Evolutionary conservation across 495 filamentous ascomycete species (phyloP).

Genomic region (Acidomyces sp.): DNA sequence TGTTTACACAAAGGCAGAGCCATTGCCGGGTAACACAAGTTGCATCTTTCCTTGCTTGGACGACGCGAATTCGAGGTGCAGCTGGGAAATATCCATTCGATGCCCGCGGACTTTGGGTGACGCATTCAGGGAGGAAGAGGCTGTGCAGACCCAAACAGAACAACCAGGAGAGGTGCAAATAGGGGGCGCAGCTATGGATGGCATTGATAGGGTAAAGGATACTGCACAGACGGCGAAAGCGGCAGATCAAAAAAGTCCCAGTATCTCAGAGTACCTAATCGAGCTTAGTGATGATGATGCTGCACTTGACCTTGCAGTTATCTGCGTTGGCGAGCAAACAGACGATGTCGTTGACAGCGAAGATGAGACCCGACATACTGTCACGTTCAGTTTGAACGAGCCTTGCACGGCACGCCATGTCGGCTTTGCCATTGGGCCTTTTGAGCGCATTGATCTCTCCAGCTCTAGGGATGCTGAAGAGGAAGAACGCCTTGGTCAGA

Average conservation of each 20-base stretch:
- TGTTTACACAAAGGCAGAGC: slow-evolving; percentile 71
- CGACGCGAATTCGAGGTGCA: slow-evolving; percentile 60
- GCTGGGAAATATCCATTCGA: slow-evolving; percentile 78
- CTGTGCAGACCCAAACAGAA: slow-evolving; percentile 6
- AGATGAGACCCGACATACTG: slow-evolving; percentile 66
- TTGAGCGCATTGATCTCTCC: slow-evolving; percentile 80
- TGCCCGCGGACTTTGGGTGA: slow-evolving; percentile 76
- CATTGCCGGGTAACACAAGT: slow-evolving; percentile 56
- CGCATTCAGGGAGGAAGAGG: slow-evolving; percentile 51
- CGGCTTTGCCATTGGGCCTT: slow-evolving; percentile 84
- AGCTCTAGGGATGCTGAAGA: slow-evolving; percentile 81
- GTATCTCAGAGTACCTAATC: slow-evolving; percentile 16
- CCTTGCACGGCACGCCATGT: slow-evolving; percentile 74
- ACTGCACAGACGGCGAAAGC: neutral
- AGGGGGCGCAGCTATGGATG: no score
- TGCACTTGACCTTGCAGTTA: slow-evolving; percentile 70
- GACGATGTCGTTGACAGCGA: slow-evolving; percentile 66
- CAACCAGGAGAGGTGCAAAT: neutral
- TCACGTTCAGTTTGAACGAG: slow-evolving; percentile 59
- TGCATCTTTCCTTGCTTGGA: slow-evolving; percentile 89
- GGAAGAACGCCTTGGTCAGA: slow-evolving; percentile 74
- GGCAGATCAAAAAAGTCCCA: neutral
- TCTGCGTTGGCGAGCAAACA: slow-evolving; percentile 76
- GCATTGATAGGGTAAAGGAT: slow-evolving; percentile 14
- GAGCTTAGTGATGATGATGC: slow-evolving; percentile 62